Evolutionary conservation across 2,329 filamentous ascomycete species (phyloP), one percentile per base, ranked within the genome.

Genomic region (Colletotrichum falcatum): DNA sequence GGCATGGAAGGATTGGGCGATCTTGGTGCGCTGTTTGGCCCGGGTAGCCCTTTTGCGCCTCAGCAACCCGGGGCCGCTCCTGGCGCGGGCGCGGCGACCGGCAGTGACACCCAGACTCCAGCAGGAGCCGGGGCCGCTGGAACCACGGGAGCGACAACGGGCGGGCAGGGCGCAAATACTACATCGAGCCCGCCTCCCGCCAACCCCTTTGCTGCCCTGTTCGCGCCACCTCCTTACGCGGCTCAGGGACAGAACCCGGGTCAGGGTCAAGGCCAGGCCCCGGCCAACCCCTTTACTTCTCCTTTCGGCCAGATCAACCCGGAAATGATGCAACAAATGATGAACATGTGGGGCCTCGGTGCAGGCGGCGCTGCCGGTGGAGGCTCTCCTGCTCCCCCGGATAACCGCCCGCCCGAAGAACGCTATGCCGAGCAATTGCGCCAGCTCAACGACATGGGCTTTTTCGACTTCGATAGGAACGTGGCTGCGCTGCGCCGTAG

Each of bases 381-480:
- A 49, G 77, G 78, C 3, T 80, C 79, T 26, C 79, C 87, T 2
- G 82, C 88, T 23, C 92, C 94, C 6, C 81, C 87, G 3, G 96
- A 99, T 81, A 97, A 87, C 77, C 88, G 95, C 72, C 95, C 96
- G 5, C 95, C 96, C 0, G 96, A 99, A 84, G 96, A 98, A 81
- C 87, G 94, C 70, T 99, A 97, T 76, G 94, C 93, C 3, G 91
- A 93, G 39, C 95, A 99, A 82, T 85, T 99, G 60, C 87, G 94
- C 71, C 94, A 98, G 82, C 84, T 99, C 73, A 99, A 99, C 80
- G 96, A 98, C 74, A 99, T 99, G 96, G 96, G 96, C 3, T 99
- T 99, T 83, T 97, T 90, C 79, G 95, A 99, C 78, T 99, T 98
- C 78, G 95, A 99, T 62, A 86, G 93, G 75, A 99, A 99, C 76